Conservation (phyloP, 129 eudicot species). For the Artemisia tridentata region DNA sequence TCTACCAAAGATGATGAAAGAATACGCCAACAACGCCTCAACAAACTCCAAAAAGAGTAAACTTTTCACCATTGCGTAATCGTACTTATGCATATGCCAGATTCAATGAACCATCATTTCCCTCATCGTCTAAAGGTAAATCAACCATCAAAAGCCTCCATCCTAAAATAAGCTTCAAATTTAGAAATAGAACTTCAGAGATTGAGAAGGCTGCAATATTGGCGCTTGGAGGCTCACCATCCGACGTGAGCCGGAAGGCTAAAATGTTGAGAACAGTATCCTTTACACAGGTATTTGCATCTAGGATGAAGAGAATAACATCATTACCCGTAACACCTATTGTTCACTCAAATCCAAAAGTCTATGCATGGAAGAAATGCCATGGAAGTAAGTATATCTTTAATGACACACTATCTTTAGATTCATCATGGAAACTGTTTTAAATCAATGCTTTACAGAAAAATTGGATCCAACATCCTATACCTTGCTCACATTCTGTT, state of each 20-base stretch:
- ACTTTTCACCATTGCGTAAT: slow-evolving; percentile 60
- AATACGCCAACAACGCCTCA: slow-evolving; percentile 54
- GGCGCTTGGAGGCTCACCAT: slow-evolving; percentile 75
- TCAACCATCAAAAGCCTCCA: slow-evolving; percentile 61
- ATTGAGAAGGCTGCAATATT: slow-evolving; percentile 75
- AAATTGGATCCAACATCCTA: slow-evolving; percentile 40
- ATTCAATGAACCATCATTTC: slow-evolving; percentile 40
- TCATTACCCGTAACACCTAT: slow-evolving; percentile 82
- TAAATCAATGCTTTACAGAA: slow-evolving; percentile 44
- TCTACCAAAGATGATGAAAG: slow-evolving; percentile 48
- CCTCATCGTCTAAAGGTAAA: slow-evolving; percentile 49
- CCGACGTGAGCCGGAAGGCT: slow-evolving; percentile 39
- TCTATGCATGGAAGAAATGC: slow-evolving; percentile 75
- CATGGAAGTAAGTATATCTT: slow-evolving; percentile 36
- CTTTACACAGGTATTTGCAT: slow-evolving; percentile 50
- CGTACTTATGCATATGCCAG: slow-evolving; percentile 49
- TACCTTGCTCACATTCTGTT: slow-evolving; percentile 83
- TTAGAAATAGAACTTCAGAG: slow-evolving; percentile 59
- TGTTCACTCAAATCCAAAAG: slow-evolving; percentile 87
- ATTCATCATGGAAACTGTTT: background rate
- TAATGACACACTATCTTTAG: slow-evolving; percentile 28
- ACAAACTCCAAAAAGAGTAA: slow-evolving; percentile 69
- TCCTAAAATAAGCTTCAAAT: slow-evolving; percentile 79
- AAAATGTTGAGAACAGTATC: slow-evolving; percentile 57
- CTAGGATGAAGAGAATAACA: slow-evolving; percentile 49